Base-by-base conservation (phyloP, 805 yeast species). In the Priceomyces castillae region DNA sequence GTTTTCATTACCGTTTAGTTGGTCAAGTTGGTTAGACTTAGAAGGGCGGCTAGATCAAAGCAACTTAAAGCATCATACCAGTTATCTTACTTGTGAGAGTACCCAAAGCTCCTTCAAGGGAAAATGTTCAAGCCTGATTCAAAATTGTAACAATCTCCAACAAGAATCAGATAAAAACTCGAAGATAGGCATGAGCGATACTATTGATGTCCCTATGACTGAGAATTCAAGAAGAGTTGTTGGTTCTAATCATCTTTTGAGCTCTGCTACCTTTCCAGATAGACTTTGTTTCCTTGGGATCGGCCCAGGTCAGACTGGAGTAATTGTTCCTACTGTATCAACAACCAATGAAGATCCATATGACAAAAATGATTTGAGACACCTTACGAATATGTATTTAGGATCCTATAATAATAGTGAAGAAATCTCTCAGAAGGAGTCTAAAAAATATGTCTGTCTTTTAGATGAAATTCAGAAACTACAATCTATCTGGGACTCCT, bases 171-270 rank as follows among this genome's bases (percentile, higher is more conserved):
- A 26, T 16, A 14, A 38, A n/a, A 18, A 23, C 12, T 38, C 44
- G 38, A 43, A 17, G 30, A 37, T 22, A 11, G 34, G 18, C 9
- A 6, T 11, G 3, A 25, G 15, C 12, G 30, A 34, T 6, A 15
- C 26, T 4, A 17, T 6, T 7, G 59, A 57, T 23, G 33, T 44
- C 2, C 50, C 51, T 20, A 42, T 65, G 16, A 51, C 64, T 4
- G 59, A 50, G 23, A 62, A 57, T 10, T 65, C 67, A 1, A 52
- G 74, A 26, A 42, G 53, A 3, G 46, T 62, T 2, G 44, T 63
- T 41, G 74, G 74, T 0, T 64, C 64, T 0, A 54, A 57, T 15
- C 70, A 66, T 47, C 44, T 73, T 14, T 48, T 58, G 17, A 53
- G 58, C 40, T 15, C 50, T 1, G 60, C 65, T 20, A 61, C 69